Percentiles rank a stretch among this genome's conserved stretches.
Evolutionary conservation across 78 protist species (phyloP).

Genomic region (Dictyostelium firmibasis): DNA sequence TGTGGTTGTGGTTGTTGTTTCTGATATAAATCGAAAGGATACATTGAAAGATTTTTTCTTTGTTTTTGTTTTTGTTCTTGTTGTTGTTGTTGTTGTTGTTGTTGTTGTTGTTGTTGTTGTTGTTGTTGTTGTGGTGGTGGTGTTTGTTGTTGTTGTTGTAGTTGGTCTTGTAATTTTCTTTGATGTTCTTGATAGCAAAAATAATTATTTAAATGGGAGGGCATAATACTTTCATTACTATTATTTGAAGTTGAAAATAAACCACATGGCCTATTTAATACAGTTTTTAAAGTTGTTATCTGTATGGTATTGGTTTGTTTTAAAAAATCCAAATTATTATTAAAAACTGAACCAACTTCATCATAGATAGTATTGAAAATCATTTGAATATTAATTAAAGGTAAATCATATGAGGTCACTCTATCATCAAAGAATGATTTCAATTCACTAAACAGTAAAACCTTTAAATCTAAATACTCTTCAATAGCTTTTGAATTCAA

Average conservation of each 20-base stretch:
- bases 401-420: neutral
- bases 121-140: neutral
- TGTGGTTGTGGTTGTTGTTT: neutral
- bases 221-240: neutral
- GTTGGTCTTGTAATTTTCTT: neutral
- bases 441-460: neutral
- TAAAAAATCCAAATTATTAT: neutral
- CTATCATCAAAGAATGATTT: conserved; percentile 5
- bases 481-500: neutral
- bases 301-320: neutral
- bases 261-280: neutral
- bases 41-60: neutral
- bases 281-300: neutral
- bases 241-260: neutral
- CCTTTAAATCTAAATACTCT: conserved; percentile 1
- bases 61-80: neutral
- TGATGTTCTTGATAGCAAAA: neutral
- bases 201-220: neutral
- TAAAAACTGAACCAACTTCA: neutral
- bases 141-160: neutral
- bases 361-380: neutral
- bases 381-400: neutral
- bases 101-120: neutral
- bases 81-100: neutral
- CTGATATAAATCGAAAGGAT: neutral